A percentile compares a stretch with the other conserved stretches of the same genome.
Evolutionary conservation across 2,329 filamentous ascomycete species (phyloP).

Genomic region (Paracamarosporium sp.): DNA sequence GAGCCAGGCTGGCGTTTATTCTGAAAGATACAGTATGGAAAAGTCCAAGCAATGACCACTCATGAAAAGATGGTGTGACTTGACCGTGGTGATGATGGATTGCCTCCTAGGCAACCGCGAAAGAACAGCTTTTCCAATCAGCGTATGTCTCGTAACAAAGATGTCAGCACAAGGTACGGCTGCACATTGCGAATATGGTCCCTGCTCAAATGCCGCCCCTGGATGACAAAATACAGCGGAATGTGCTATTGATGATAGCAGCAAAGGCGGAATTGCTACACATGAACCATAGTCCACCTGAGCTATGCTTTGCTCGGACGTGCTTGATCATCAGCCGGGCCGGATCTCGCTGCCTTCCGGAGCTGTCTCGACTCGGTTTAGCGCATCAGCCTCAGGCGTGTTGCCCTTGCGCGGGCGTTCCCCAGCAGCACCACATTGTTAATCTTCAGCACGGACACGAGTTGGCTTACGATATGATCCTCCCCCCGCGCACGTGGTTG

Average conservation of each 20-base stretch:
- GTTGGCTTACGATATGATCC: neutral
- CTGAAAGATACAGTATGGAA: conserved; percentile 45
- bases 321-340: conserved; percentile 2
- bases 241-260: neutral
- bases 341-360: neutral
- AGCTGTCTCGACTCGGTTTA: neutral
- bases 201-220: no score
- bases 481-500: neutral
- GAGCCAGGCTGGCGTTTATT: conserved; percentile 42
- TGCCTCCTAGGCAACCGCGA: neutral
- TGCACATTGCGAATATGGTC: no score
- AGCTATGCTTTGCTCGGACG: neutral
- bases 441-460: neutral
- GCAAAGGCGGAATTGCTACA: neutral
- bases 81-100: neutral
- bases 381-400: no score
- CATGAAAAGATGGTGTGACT: neutral
- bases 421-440: neutral
- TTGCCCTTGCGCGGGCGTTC: no score
- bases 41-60: conserved; percentile 32
- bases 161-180: neutral
- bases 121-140: neutral
- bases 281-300: neutral
- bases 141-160: neutral
- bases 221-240: neutral